phyloP scores from a whole-genome alignment of 768 basidiomycete genomes.

The Pulveroboletus sp. region DNA sequence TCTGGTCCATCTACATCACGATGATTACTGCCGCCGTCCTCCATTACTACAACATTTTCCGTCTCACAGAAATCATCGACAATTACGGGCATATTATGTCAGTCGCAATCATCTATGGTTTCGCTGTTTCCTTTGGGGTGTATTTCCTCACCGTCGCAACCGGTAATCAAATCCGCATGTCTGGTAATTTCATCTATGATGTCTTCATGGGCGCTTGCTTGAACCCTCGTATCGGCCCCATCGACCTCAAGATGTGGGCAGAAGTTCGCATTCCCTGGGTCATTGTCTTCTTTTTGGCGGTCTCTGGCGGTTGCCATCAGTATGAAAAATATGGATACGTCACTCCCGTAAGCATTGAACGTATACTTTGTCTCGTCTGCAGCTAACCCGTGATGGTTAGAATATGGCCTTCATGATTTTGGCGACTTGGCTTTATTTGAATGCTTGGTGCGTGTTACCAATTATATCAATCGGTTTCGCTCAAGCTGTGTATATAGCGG shows the following conservation, averaged over 20 bases:
- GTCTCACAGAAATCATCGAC: slow-evolving; percentile 91
- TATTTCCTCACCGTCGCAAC: slow-evolving; percentile 76
- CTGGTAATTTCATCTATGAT: slow-evolving; percentile 91
- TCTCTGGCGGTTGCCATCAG: slow-evolving; percentile 93
- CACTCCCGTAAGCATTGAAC: slow-evolving; percentile 67
- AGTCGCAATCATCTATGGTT: slow-evolving; percentile 90
- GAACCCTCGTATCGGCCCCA: slow-evolving; percentile 86
- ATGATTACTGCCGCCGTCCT: slow-evolving; percentile 69
- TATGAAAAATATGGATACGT: slow-evolving; percentile 90
- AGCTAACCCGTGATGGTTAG: slow-evolving; percentile 35
- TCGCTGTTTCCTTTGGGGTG: slow-evolving; percentile 72
- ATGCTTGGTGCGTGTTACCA: slow-evolving; percentile 66
- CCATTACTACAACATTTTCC: slow-evolving; percentile 79
- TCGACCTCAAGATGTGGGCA: slow-evolving; percentile 99
- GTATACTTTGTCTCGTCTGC: not conserved
- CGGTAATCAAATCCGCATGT: slow-evolving; percentile 86
- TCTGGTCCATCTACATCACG: slow-evolving; percentile 79
- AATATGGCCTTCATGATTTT: slow-evolving; percentile 97
- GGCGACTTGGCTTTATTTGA: slow-evolving; percentile 94
- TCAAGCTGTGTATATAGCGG: slow-evolving; percentile 42
- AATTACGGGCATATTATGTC: slow-evolving; percentile 96
- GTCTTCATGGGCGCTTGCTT: slow-evolving; percentile 95
- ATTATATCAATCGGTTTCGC: not conserved
- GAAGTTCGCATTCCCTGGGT: slow-evolving; percentile 98
- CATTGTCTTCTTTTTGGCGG: slow-evolving; percentile 86